phyloP scores from a whole-genome alignment of 2,329 filamentous ascomycete species.

The Teratosphaeria viscida region DNA sequence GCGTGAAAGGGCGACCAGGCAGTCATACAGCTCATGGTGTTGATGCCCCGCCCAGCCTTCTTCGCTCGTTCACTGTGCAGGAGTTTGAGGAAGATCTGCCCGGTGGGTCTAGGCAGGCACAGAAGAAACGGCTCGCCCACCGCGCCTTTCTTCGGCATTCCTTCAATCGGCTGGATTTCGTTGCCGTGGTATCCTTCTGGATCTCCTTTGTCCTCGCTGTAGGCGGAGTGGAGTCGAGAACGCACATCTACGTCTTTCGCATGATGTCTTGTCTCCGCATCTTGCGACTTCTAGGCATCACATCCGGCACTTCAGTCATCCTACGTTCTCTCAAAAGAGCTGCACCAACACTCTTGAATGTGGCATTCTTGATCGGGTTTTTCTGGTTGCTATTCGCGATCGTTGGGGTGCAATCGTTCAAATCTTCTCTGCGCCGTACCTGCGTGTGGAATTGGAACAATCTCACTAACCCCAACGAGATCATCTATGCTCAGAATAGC shows the following conservation, averaged over 20 bases:
- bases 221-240: conserved; percentile 54
- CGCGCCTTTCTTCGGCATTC: conserved; percentile 88
- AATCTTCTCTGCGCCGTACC: conserved; percentile 39
- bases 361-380: conserved; percentile 88
- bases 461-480: conserved; percentile 27
- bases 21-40: background rate
- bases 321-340: conserved; percentile 91
- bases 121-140: conserved; percentile 74
- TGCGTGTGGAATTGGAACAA: conserved; percentile 45
- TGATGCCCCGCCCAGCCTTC: conserved; percentile 18
- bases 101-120: conserved; percentile 61
- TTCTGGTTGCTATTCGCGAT: conserved; percentile 98
- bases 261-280: conserved; percentile 97
- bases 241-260: conserved; percentile 79
- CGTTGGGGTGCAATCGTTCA: conserved; percentile 89
- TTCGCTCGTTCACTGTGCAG: conserved; percentile 29
- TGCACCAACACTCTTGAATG: conserved; percentile 79
- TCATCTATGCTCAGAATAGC: conserved; percentile 42
- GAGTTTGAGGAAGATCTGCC: conserved; percentile 22
- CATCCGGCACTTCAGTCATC: conserved; percentile 90
- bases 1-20: conserved; percentile 38
- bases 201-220: conserved; percentile 69
- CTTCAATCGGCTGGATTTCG: conserved; percentile 90
- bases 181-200: conserved; percentile 94
- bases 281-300: conserved; percentile 78